Percentiles rank a stretch among this genome's conserved stretches.
Conservation (phyloP, 768 basidiomycete genomes). For the Leccinum pellstonianum region DNA sequence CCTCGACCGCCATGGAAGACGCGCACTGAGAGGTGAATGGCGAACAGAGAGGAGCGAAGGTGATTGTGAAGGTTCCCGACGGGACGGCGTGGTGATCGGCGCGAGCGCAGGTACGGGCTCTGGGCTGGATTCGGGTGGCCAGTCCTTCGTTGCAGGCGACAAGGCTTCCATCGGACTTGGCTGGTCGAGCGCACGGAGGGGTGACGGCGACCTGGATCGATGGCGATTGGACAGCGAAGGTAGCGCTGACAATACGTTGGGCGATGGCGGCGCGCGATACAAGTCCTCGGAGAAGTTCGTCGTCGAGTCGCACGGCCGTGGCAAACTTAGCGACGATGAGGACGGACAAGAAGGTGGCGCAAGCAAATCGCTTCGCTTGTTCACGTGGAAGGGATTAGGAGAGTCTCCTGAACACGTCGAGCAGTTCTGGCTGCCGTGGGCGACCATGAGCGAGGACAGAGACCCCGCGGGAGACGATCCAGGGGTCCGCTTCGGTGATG, state of each 20-base stretch:
- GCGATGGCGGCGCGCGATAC: slow-evolving; percentile 22
- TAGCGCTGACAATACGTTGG: slow-evolving; percentile 20
- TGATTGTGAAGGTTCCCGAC: neutral
- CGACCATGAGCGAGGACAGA: slow-evolving; percentile 21
- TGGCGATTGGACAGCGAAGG: slow-evolving; percentile 27
- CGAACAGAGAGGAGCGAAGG: neutral
- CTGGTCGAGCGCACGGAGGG: slow-evolving; percentile 9
- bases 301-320: slow-evolving; percentile 14
- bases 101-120: neutral
- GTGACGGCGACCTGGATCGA: slow-evolving; percentile 5
- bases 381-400: neutral
- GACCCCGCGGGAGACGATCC: slow-evolving; percentile 37
- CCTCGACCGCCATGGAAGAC: slow-evolving; percentile 11
- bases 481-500: slow-evolving; percentile 57
- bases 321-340: slow-evolving; percentile 29
- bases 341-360: slow-evolving; percentile 24
- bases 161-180: slow-evolving; percentile 3
- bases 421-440: slow-evolving; percentile 2
- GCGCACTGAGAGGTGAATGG: slow-evolving; percentile 5
- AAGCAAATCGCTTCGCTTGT: slow-evolving; percentile 14
- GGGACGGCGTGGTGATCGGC: neutral
- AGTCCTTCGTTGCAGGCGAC: neutral
- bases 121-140: neutral
- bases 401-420: slow-evolving; percentile 23
- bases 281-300: slow-evolving; percentile 5